Evolutionary conservation across 2,329 filamentous ascomycete species (phyloP).

Genomic region (Ceratocystis destructans): DNA sequence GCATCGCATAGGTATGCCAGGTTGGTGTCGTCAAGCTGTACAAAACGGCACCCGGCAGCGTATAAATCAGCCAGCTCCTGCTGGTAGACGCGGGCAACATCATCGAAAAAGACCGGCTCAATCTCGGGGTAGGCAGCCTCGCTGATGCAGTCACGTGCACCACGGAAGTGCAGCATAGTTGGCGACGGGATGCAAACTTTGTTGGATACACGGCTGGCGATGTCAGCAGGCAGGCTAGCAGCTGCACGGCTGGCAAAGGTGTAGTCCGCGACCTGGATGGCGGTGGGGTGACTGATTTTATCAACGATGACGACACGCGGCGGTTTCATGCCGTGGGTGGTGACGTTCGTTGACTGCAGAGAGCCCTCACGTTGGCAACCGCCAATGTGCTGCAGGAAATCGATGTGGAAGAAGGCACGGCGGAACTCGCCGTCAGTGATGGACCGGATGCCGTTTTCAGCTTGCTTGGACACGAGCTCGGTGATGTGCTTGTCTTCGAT

Average conservation of each 20-base stretch:
- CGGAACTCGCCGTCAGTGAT: conserved; percentile 58
- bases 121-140: conserved; percentile 35
- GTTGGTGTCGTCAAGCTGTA: conserved; percentile 51
- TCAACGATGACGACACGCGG: conserved; percentile 24
- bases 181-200: conserved; percentile 56
- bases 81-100: conserved; percentile 42
- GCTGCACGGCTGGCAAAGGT: conserved; percentile 31
- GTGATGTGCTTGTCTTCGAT: conserved; percentile 46
- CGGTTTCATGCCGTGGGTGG: conserved; percentile 28
- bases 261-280: conserved; percentile 34
- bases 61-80: conserved; percentile 42
- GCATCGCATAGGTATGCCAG: conserved; percentile 29
- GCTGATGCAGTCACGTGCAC: conserved; percentile 39
- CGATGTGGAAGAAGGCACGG: conserved; percentile 36
- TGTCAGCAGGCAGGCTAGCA: conserved; percentile 31
- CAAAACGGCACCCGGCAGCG: conserved; percentile 40
- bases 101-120: conserved; percentile 43
- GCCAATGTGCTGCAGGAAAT: conserved; percentile 35
- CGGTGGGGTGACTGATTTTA: conserved; percentile 31
- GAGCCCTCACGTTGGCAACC: conserved; percentile 28
- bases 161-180: conserved; percentile 49
- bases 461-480: conserved; percentile 51
- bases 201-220: conserved; percentile 41
- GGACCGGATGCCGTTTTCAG: conserved; percentile 46
- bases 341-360: conserved; percentile 29